phyloP scores from a whole-genome alignment of 2,329 filamentous ascomycete species.

The Scedosporium aurantiacum region DNA sequence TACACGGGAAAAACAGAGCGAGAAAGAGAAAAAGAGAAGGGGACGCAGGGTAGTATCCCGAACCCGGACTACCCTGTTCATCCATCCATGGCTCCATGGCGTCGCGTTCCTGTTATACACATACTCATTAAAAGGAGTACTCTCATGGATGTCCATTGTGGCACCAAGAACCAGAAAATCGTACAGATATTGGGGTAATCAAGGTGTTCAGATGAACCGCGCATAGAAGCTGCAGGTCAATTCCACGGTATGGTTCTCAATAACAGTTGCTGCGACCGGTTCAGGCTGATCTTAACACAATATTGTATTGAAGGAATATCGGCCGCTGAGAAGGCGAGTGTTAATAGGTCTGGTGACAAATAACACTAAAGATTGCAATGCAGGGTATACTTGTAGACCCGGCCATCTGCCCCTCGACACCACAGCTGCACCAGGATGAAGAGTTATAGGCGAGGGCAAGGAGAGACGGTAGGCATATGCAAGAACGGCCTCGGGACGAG shows the following conservation, averaged over 20 bases:
- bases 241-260: background rate
- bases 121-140: background rate
- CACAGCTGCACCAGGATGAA: too few species aligned
- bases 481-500: slow-evolving; percentile 5
- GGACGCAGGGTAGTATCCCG: background rate
- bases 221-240: background rate
- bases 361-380: too few species aligned
- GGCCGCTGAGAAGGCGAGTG: background rate
- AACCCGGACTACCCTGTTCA: background rate
- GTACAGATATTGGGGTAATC: background rate
- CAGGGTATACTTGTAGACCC: too few species aligned
- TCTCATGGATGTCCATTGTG: too few species aligned
- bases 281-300: background rate
- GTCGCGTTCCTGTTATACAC: background rate
- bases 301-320: background rate
- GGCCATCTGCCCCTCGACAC: too few species aligned
- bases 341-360: too few species aligned
- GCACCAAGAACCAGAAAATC: background rate
- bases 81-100: background rate
- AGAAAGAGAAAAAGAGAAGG: background rate
- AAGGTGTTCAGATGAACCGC: slow-evolving; percentile 1
- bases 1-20: background rate
- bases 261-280: background rate
- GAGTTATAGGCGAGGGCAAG: background rate
- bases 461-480: background rate